Percentiles rank a stretch among this genome's conserved stretches.
phyloP scores from a whole-genome alignment of 768 basidiomycete genomes.

The Mycena kentingensis region DNA sequence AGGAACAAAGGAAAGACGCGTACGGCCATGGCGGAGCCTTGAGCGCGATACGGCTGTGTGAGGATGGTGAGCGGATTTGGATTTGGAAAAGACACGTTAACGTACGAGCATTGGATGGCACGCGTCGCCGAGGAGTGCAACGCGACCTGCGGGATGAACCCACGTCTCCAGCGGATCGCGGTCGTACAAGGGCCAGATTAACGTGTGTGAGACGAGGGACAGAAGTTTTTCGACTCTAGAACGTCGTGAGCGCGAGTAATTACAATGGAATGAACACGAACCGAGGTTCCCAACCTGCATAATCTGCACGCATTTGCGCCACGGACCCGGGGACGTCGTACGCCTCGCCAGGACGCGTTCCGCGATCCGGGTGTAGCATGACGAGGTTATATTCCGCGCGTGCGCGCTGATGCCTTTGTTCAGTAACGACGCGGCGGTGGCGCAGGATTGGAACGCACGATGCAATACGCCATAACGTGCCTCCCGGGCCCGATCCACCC shows the following conservation, averaged over 20 bases:
- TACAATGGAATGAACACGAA: slow-evolving; percentile 20
- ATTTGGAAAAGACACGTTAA: background rate
- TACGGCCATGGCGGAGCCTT: slow-evolving; percentile 58
- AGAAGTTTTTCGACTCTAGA: slow-evolving; percentile 48
- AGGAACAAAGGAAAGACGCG: slow-evolving; percentile 2
- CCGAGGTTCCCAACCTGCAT: slow-evolving; percentile 52
- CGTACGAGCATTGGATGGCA: slow-evolving; percentile 55
- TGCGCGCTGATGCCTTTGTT: slow-evolving; percentile 28
- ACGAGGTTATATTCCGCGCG: slow-evolving; percentile 50
- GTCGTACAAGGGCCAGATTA: slow-evolving; percentile 53
- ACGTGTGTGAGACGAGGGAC: slow-evolving; percentile 44
- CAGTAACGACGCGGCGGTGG: background rate
- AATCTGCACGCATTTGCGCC: slow-evolving; percentile 50
- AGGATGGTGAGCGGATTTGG: background rate
- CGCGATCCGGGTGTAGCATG: slow-evolving; percentile 39
- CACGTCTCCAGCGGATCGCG: slow-evolving; percentile 49
- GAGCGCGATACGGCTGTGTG: slow-evolving; percentile 52
- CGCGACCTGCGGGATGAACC: slow-evolving; percentile 45
- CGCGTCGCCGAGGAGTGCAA: slow-evolving; percentile 54
- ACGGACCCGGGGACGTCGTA: slow-evolving; percentile 45
- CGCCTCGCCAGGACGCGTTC: slow-evolving; percentile 41
- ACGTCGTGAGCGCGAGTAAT: background rate
- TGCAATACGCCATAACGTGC: slow-evolving; percentile 40
- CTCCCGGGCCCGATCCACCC: slow-evolving; percentile 60
- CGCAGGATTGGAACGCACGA: slow-evolving; percentile 28